A percentile compares a stretch with the other conserved stretches of the same genome.
Evolutionary conservation across 2,329 filamentous ascomycete genomes (phyloP).

Genomic region (Dothideomycetes sp.): DNA sequence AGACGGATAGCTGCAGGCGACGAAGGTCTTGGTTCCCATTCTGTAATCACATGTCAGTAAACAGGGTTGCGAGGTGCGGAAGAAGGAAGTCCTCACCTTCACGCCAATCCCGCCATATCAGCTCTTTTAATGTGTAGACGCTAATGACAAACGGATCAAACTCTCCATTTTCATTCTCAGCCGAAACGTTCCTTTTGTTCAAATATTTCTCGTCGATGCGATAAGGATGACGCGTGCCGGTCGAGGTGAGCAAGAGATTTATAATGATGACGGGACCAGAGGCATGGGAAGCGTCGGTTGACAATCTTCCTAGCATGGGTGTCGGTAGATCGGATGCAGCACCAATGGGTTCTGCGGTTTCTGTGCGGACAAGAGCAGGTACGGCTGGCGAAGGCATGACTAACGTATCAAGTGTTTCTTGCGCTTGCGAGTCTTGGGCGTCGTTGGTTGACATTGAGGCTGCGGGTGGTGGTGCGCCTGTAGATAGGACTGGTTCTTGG

Average conservation of each 20-base stretch:
- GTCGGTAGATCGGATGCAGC: slow-evolving; percentile 37
- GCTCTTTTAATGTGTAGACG: slow-evolving; percentile 85
- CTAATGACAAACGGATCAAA: slow-evolving; percentile 79
- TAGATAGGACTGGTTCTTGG: background rate
- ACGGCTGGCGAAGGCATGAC: too few relatives aligned
- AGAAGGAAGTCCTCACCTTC: slow-evolving; percentile 43
- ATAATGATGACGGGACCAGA: slow-evolving; percentile 53
- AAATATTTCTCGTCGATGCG: slow-evolving; percentile 83
- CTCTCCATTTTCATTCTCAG: slow-evolving; percentile 56
- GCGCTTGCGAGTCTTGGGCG: background rate
- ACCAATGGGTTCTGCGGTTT: slow-evolving; percentile 37
- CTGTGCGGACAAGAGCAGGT: slow-evolving; percentile 26
- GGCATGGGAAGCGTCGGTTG: slow-evolving; percentile 28
- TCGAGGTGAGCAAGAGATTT: slow-evolving; percentile 66
- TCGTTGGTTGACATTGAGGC: background rate
- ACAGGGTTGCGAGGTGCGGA: background rate
- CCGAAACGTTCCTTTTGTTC: slow-evolving; percentile 66
- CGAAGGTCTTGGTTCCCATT: slow-evolving; percentile 81
- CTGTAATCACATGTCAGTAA: slow-evolving; percentile 24
- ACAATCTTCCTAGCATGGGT: slow-evolving; percentile 26
- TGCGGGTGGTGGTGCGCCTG: background rate
- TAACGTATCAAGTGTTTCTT: too few relatives aligned
- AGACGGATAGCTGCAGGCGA: slow-evolving; percentile 83
- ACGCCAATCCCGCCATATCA: slow-evolving; percentile 88
- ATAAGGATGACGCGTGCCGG: slow-evolving; percentile 77